phyloP scores from a whole-genome alignment of 2,329 filamentous ascomycete genomes.

The Talaromyces islandicus region DNA sequence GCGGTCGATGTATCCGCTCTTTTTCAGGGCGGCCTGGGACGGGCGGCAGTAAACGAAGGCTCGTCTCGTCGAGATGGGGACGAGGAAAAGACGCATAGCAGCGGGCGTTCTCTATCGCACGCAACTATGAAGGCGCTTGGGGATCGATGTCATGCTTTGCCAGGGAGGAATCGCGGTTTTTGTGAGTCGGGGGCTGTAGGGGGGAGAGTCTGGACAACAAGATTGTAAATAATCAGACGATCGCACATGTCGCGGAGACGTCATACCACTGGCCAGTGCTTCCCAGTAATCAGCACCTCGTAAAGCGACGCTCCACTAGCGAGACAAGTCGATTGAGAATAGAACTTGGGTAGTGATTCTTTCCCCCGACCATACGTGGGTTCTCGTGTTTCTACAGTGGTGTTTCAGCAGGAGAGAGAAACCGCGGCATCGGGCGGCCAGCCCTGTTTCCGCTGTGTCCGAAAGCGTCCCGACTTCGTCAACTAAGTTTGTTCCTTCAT shows the following conservation, averaged over 20 bases:
- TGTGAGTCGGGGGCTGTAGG: neutral
- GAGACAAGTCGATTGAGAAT: neutral
- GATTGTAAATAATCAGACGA: neutral
- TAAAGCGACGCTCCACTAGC: neutral
- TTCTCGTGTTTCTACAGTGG: neutral
- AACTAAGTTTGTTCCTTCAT: neutral
- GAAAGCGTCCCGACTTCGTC: neutral
- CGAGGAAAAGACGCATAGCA: slow-evolving; percentile 84
- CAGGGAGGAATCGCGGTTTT: neutral
- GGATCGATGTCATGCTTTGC: slow-evolving; percentile 19
- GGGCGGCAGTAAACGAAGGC: slow-evolving; percentile 90
- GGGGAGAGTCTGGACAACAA: neutral
- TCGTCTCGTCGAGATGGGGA: slow-evolving; percentile 86
- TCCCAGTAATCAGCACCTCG: neutral
- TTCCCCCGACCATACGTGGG: neutral
- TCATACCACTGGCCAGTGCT: slow-evolving; percentile 10
- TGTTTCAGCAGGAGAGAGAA: neutral
- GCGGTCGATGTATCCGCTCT: slow-evolving; percentile 58
- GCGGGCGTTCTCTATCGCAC: slow-evolving; percentile 9
- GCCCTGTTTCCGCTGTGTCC: neutral
- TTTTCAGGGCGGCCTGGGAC: slow-evolving; percentile 47
- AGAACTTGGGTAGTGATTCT: neutral
- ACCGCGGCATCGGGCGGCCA: neutral
- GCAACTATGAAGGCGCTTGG: slow-evolving; percentile 12
- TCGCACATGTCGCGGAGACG: slow-evolving; percentile 11